Percentiles rank a stretch among this genome's conserved stretches.
These are phyloP conservation scores for Musa itinerans DNA, from an alignment of 176 grass and related monocot species.

Conservation along the genomic window DNA sequence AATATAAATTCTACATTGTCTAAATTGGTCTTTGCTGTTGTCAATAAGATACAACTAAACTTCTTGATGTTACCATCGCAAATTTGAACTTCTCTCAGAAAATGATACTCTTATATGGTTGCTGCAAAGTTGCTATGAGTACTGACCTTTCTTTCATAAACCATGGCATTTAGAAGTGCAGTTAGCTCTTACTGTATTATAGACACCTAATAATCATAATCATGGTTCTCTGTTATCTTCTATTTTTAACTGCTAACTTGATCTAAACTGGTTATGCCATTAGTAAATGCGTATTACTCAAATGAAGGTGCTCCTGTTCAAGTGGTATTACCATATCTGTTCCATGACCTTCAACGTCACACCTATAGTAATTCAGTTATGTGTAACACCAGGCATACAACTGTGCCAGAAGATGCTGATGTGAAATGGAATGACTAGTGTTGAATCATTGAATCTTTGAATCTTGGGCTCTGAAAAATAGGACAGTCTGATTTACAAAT, in stretches of 20 bases:
- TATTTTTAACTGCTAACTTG: no score
- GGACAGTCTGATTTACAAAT: neutral
- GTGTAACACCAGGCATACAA: neutral
- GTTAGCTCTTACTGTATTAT: no score
- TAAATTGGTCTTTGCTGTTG: neutral
- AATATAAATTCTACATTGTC: neutral
- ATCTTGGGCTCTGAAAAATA: neutral
- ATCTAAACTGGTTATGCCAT: no score
- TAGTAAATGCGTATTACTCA: neutral
- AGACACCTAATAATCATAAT: neutral
- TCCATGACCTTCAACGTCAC: neutral
- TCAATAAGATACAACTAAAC: neutral
- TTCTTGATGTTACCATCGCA: neutral
- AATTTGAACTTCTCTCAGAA: neutral
- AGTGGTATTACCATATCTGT: neutral
- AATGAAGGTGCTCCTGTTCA: neutral
- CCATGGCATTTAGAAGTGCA: no score
- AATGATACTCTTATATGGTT: neutral
- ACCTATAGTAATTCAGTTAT: neutral
- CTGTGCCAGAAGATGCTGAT: neutral
- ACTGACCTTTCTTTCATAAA: neutral
- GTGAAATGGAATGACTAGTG: neutral
- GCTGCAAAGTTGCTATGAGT: neutral
- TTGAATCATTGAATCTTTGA: neutral
- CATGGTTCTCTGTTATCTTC: neutral